These are phyloP conservation scores for Phaseolus coccineus DNA, from an alignment of 331 rosid species.

Conservation along the genomic window DNA sequence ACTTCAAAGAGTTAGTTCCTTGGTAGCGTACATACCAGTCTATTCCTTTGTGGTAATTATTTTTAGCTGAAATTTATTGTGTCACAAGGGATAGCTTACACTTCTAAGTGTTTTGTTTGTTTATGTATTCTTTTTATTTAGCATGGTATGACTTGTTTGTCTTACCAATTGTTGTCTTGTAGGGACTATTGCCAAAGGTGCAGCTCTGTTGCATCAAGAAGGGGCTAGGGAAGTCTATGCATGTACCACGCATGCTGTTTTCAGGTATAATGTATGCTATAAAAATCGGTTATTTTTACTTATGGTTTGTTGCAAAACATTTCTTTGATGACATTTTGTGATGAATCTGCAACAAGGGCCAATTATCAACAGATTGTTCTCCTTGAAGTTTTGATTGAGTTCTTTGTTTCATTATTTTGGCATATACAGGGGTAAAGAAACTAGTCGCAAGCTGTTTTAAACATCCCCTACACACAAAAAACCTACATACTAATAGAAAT, in stretches of 20 bases:
- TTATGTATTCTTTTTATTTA: slow-evolving; percentile 23
- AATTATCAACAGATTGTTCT: not conserved
- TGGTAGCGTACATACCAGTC: not conserved
- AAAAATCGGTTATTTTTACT: slow-evolving; percentile 22
- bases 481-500: not conserved
- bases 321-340: not conserved
- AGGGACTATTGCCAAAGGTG: slow-evolving; percentile 94
- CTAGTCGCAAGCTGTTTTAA: not conserved
- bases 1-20: not conserved
- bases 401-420: not conserved
- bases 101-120: slow-evolving; percentile 21
- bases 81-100: slow-evolving; percentile 1
- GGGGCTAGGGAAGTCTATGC: slow-evolving; percentile 99
- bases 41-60: not conserved
- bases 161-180: slow-evolving; percentile 34
- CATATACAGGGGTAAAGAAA: not conserved
- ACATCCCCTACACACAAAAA: not conserved
- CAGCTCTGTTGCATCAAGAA: slow-evolving; percentile 89
- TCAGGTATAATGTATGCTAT: slow-evolving; percentile 64
- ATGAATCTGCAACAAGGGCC: slow-evolving; percentile 10
- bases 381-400: not conserved
- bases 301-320: slow-evolving; percentile 12
- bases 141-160: slow-evolving; percentile 31
- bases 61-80: slow-evolving; percentile 17
- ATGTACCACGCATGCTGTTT: slow-evolving; percentile 93